Evolutionary conservation across 805 yeast species (phyloP), one percentile per base, ranked within the genome.

Genomic region (Cyberlindnera suaveolens): DNA sequence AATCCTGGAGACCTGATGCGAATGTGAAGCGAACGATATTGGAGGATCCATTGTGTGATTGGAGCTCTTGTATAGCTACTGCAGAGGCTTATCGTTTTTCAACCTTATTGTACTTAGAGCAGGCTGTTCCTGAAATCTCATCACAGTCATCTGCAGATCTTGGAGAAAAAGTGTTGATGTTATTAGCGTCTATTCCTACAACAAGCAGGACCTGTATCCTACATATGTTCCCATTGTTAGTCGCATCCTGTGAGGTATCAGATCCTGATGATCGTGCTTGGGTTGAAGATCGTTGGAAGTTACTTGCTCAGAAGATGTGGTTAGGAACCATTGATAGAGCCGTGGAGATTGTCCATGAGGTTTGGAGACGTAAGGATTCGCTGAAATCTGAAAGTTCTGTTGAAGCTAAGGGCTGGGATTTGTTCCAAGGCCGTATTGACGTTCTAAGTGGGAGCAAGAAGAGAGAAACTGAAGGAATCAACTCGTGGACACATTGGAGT

Each of bases 41-140:
- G 57, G 41, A 71, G 38, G 76, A 74, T 46, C 69, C 75, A 6
- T 59, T 67, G 2, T 74, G 80, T 67, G 87, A 80, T 49, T 54
- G 77, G 27, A 63, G 80, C 5, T 73, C 82, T 9, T 77, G 83
- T 45, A 66, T 82, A 20, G 75, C 85, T 2, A 81, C 86, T 1
- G 86, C 87, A 3, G 87, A 81, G 53, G 82, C 86, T 0, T 82
- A 81, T 58, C 56, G 85, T 33, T 78, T 68, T 56, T 72, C 85
- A 1, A 68, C 84, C 0, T 57, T 82, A 32, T 54, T 81, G 17
- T 80, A 77, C 53, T 60, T 82, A 27, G 85, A 80, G 56, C 86
- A 82, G 54, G 82, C 85, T 1, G 85, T 82, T 4, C 87, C 88
- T 0, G 85, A 81, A 49, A 70, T 80, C 15, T 83, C 84, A 9